These are phyloP conservation scores for Azolla pinnata DNA, from an alignment of 75 land plant species.

Conservation along the genomic window DNA sequence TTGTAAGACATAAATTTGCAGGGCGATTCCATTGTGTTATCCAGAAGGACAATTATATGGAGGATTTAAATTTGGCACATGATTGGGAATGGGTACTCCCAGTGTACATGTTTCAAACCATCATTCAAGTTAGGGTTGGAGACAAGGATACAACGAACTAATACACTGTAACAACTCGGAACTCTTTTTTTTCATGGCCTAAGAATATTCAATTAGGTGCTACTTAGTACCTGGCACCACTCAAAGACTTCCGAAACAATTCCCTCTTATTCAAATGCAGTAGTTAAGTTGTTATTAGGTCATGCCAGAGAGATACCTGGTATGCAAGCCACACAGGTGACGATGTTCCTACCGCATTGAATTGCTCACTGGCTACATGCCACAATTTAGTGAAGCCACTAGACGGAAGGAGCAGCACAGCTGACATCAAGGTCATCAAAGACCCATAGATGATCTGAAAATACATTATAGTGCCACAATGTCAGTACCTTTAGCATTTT, in stretches of 20 bases:
- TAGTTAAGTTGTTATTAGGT: neutral
- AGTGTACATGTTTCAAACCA: no score
- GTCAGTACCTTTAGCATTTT: no score
- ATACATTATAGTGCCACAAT: no score
- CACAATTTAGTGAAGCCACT: constrained; percentile 30
- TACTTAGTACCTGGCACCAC: no score
- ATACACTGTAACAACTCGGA: no score
- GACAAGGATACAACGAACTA: neutral
- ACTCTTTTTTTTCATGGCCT: no score
- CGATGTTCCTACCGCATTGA: constrained; percentile 17
- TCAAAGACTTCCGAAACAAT: neutral
- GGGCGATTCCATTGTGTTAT: no score
- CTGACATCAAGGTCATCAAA: constrained; percentile 22
- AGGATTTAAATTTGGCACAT: no score
- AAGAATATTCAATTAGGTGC: no score
- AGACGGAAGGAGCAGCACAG: constrained; percentile 24
- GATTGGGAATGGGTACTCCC: no score
- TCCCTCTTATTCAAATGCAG: neutral
- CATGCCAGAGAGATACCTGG: constrained; percentile 15
- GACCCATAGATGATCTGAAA: constrained; percentile 29
- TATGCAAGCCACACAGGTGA: constrained; percentile 34
- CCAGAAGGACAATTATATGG: no score
- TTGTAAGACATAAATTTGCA: no score
- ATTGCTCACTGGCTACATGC: constrained; percentile 40
- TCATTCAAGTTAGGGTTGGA: neutral